A percentile compares a stretch with the other conserved stretches of the same genome.
Conservation (phyloP, 371 early-diverging fungal genomes). For the Lichtheimia hyalospora region DNA sequence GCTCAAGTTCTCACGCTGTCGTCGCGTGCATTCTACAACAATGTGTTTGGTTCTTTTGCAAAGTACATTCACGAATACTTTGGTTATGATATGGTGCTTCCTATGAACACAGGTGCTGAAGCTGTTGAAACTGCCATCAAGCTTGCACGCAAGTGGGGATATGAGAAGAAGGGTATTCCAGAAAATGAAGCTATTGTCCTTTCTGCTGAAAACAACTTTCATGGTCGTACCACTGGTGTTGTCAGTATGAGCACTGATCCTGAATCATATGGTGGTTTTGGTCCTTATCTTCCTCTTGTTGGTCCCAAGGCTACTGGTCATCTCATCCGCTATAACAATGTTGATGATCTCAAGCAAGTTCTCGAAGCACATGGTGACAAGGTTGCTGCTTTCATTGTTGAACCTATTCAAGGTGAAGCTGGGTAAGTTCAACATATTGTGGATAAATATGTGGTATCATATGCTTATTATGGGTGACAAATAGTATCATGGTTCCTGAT, state of each 20-base stretch:
- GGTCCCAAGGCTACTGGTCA: conserved; percentile 63
- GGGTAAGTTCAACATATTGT: conserved; percentile 46
- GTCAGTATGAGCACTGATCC: conserved; percentile 96
- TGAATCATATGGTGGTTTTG: conserved; percentile 83
- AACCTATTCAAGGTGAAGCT: conserved; percentile 99
- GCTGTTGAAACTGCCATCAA: conserved; percentile 98
- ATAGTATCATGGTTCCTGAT: conserved; percentile 89
- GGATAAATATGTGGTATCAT: neutral
- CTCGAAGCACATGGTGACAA: conserved; percentile 78
- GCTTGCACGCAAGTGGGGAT: conserved; percentile 97
- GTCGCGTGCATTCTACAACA: conserved; percentile 97
- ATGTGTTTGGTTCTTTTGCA: conserved; percentile 87
- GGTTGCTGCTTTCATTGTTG: conserved; percentile 93
- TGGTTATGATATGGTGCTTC: conserved; percentile 96
- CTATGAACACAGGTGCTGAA: conserved; percentile 98
- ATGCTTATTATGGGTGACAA: conserved; percentile 2
- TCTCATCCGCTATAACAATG: conserved; percentile 77
- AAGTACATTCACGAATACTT: conserved; percentile 92
- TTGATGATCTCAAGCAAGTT: conserved; percentile 86
- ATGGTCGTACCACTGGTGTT: conserved; percentile 95
- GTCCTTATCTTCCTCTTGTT: conserved; percentile 91
- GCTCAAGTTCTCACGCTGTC: conserved; percentile 81
- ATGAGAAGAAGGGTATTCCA: conserved; percentile 87
- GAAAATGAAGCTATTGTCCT: conserved; percentile 84
- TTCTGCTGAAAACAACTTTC: conserved; percentile 91